Base-by-base conservation (phyloP, 495 filamentous ascomycete genomes). In the Elasticomyces elasticus region DNA sequence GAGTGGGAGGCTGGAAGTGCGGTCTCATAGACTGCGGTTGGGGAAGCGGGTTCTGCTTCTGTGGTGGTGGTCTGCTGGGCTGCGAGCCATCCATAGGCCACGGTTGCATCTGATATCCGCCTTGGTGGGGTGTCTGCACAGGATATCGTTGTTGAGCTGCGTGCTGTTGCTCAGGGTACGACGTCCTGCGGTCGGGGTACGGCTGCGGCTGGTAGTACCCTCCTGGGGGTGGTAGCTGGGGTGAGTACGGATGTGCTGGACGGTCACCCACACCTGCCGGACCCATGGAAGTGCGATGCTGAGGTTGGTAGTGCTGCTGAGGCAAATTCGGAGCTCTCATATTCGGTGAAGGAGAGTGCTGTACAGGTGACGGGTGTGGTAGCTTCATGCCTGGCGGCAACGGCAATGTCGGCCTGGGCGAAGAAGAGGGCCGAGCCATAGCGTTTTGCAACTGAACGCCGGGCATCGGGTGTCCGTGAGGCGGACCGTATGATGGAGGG, bases 41-140 rank as follows among this genome's bases (percentile, higher is more conserved):
- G 1, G n/a, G 31, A n/a, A 20, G 55, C 35, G n/a, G 37, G 44
- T n/a, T n/a, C 17, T 43, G 42, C 37, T 58, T 28, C 35, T 49
- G 38, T 10, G 28, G 53, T n/a, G 15, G 22, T 6, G 31, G 58
- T 25, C 60, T 51, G 30, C 24, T 15, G 19, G 47, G 51, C 47
- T 51, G 41, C 11, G 20, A 22, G 40, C 40, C 22, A 26, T 63
- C 53, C 2, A 69, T 59, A 37, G 64, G 62, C 55, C 70, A 72
- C 28, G 68, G 65, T n/a, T 66, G 68, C 6, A 69, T 60, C 59
- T 66, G 62, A 50, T 62, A 52, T n/a, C 67, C 69, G 28, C 67
- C 62, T 38, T 60, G 54, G n/a, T 63, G 64, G 24, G 59, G 54
- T 19, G 57, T 5, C 24, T 55, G 56, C 7, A 28, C 12, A 1